A percentile compares a stretch with the other conserved stretches of the same genome.
phyloP scores from a whole-genome alignment of 805 yeast genomes.

The Wickerhamia fluorescens region DNA sequence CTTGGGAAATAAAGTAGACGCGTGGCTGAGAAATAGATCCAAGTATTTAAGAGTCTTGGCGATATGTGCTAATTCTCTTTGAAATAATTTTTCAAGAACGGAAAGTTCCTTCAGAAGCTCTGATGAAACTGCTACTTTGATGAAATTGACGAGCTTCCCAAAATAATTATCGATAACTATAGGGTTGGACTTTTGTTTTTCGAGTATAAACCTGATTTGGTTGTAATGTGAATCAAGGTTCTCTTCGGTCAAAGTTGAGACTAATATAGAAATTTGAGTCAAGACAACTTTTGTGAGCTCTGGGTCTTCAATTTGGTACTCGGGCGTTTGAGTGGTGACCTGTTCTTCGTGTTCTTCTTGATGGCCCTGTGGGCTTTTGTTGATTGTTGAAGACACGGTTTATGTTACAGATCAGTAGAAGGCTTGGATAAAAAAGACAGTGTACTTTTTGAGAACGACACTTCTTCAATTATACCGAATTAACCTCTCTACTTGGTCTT shows the following conservation, averaged over 20 bases:
- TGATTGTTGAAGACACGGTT: conserved; percentile 29
- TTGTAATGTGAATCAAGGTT: conserved; percentile 32
- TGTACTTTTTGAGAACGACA: no score
- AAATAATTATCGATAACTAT: conserved; percentile 14
- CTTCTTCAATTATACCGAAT: no score
- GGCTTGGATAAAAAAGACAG: no score
- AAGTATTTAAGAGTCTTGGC: conserved; percentile 20
- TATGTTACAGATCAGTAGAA: no score
- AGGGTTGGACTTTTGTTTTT: conserved; percentile 14
- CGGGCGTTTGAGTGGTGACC: conserved; percentile 3
- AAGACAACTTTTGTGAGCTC: conserved; percentile 34
- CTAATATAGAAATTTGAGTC: conserved; percentile 48
- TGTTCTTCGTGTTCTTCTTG: conserved; percentile 2
- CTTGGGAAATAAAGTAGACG: conserved; percentile 12
- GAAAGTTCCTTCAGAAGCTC: conserved; percentile 7
- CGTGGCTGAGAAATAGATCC: conserved; percentile 15
- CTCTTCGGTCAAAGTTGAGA: conserved; percentile 35
- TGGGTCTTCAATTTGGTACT: conserved; percentile 9
- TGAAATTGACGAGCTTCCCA: conserved; percentile 12
- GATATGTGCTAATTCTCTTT: conserved; percentile 17
- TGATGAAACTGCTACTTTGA: conserved; percentile 7
- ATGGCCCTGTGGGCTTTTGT: conserved; percentile 2
- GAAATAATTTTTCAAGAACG: conserved; percentile 19
- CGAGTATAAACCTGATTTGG: conserved; percentile 44
- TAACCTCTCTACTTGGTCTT: no score